These are phyloP conservation scores for Bimuria novae-zelandiae DNA, from an alignment of 2,329 filamentous ascomycete species.

Conservation along the genomic window DNA sequence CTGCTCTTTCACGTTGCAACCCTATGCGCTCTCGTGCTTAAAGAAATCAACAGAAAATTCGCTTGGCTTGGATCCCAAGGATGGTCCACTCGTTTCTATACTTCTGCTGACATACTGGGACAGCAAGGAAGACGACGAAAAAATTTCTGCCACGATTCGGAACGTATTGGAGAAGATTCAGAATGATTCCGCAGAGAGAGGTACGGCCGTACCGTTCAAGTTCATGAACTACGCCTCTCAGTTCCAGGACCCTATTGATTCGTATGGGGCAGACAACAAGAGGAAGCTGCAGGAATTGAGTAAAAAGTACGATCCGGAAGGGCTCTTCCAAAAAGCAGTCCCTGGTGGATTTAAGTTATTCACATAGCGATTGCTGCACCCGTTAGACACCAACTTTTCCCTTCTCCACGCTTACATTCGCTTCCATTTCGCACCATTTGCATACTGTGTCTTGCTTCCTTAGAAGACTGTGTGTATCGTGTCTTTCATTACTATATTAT, in stretches of 20 bases:
- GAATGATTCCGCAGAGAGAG: conserved; percentile 3
- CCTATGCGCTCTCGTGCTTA: conserved; percentile 18
- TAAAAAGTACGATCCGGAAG: conserved; percentile 43
- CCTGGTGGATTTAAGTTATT: conserved; percentile 50
- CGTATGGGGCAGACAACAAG: conserved; percentile 46
- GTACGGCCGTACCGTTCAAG: conserved; percentile 48
- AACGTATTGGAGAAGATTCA: conserved; percentile 17
- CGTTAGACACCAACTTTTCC: too few species aligned
- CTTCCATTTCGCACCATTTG: too few species aligned
- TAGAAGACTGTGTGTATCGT: too few species aligned
- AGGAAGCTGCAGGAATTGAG: conserved; percentile 35
- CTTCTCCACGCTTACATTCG: too few species aligned
- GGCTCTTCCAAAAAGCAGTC: conserved; percentile 45
- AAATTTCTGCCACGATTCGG: conserved; percentile 13
- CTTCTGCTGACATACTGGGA: conserved; percentile 25
- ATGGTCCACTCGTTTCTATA: conserved; percentile 24
- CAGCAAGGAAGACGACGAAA: conserved; percentile 20
- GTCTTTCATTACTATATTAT: too few species aligned
- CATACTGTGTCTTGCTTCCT: too few species aligned
- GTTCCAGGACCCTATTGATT: conserved; percentile 47
- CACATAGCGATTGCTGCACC: too few species aligned
- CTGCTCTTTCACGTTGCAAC: conserved; percentile 19
- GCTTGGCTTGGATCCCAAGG: conserved; percentile 16
- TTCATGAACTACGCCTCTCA: conserved; percentile 39
- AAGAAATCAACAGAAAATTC: conserved; percentile 8